These are phyloP conservation scores for Bigelowiella natans DNA, from an alignment of 78 protist genomes.

Conservation along the genomic window DNA sequence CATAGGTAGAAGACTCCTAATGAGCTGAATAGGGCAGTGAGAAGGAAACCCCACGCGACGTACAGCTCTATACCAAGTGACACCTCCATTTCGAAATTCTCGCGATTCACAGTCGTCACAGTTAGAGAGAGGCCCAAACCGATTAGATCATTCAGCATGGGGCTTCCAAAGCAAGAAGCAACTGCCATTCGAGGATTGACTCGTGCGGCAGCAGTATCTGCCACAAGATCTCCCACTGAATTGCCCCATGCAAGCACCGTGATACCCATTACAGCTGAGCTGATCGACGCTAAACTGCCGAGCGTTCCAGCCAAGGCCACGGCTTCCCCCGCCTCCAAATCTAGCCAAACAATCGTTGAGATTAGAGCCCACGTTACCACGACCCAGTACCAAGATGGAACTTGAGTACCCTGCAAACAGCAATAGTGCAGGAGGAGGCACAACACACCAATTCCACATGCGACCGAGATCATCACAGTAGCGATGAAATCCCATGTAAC, in stretches of 20 bases:
- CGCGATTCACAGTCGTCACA: background rate
- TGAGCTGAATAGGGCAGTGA: background rate
- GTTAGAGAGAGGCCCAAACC: background rate
- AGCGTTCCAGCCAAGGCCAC: background rate
- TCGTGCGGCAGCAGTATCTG: background rate
- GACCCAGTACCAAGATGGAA: background rate
- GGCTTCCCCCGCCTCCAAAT: background rate
- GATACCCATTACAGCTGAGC: background rate
- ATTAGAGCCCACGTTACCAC: background rate
- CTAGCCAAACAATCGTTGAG: background rate
- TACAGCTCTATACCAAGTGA: background rate
- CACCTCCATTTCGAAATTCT: background rate
- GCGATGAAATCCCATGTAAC: background rate
- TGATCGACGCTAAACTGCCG: background rate
- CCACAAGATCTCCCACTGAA: background rate
- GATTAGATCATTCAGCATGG: background rate
- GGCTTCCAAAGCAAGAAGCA: background rate
- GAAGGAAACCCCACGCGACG: background rate
- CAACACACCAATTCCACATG: background rate
- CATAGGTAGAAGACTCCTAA: background rate
- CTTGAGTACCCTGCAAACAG: background rate
- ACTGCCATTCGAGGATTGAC: background rate
- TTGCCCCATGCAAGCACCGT: slow-evolving; percentile 13
- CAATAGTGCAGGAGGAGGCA: background rate
- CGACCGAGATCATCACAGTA: background rate